These are phyloP conservation scores for Backusella australiensis DNA, from an alignment of 192 early-diverging fungal species.

Conservation along the genomic window DNA sequence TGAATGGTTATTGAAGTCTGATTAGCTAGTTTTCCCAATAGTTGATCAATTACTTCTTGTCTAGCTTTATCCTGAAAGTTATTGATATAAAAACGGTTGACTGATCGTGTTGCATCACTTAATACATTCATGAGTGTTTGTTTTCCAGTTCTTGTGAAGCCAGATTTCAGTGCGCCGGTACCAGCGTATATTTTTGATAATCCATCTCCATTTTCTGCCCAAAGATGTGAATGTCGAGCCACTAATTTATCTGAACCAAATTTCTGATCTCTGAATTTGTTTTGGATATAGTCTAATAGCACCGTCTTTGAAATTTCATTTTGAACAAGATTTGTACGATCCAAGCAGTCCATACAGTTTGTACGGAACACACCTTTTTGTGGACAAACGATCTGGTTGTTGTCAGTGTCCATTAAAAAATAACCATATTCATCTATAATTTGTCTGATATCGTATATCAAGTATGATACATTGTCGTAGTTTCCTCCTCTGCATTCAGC, in stretches of 20 bases:
- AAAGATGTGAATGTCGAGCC: slow-evolving; percentile 58
- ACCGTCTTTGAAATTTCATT: slow-evolving; percentile 62
- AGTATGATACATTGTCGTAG: slow-evolving; percentile 65
- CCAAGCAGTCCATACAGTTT: slow-evolving; percentile 88
- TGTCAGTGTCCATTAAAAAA: slow-evolving; percentile 64
- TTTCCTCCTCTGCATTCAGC: slow-evolving; percentile 72
- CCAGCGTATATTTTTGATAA: slow-evolving; percentile 94
- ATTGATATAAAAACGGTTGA: slow-evolving; percentile 92
- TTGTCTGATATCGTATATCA: slow-evolving; percentile 54
- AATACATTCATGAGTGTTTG: slow-evolving; percentile 78
- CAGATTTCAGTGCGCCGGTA: slow-evolving; percentile 92
- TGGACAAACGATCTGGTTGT: slow-evolving; percentile 50
- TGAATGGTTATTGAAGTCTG: slow-evolving; percentile 46
- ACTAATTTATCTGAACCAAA: slow-evolving; percentile 26
- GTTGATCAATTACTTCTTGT: slow-evolving; percentile 88
- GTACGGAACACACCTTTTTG: slow-evolving; percentile 88
- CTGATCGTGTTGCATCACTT: slow-evolving; percentile 90
- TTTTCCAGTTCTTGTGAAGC: slow-evolving; percentile 88
- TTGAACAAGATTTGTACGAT: slow-evolving; percentile 94
- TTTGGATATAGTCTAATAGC: slow-evolving; percentile 43
- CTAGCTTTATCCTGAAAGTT: slow-evolving; percentile 94
- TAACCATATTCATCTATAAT: slow-evolving; percentile 62
- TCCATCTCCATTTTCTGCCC: slow-evolving; percentile 89
- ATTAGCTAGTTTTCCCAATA: slow-evolving; percentile 63
- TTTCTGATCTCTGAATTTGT: slow-evolving; percentile 30